phyloP scores from a whole-genome alignment of 2,329 filamentous ascomycete species.

The Pestalotiopsis sp. region DNA sequence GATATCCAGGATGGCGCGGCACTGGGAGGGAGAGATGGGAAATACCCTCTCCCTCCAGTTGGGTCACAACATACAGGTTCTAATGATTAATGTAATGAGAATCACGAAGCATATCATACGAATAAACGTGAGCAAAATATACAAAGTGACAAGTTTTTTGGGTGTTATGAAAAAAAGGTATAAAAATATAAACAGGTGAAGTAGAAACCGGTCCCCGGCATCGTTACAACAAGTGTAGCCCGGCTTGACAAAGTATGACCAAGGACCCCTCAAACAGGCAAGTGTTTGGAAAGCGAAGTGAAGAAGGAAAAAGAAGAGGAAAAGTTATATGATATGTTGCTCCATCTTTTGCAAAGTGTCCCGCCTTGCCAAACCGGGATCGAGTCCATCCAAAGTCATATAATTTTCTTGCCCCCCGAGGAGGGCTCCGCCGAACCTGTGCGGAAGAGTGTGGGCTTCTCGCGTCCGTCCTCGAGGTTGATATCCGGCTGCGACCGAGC shows the following conservation, averaged over 20 bases:
- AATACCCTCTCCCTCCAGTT: conserved; percentile 15
- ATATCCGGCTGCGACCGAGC: not conserved
- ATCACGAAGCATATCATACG: conserved; percentile 21
- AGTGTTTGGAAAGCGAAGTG: not conserved
- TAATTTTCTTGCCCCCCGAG: not conserved
- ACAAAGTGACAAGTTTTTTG: not conserved
- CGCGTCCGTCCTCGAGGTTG: not conserved
- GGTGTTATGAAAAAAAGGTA: not conserved
- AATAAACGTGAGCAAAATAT: not conserved
- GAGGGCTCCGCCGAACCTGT: not conserved
- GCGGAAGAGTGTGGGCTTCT: not conserved
- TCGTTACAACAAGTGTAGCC: not conserved
- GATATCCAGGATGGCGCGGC: not conserved
- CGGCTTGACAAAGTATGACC: not conserved
- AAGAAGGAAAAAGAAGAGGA: not conserved
- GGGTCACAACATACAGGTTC: conserved; percentile 19
- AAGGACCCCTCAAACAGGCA: not conserved
- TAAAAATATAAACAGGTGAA: not conserved
- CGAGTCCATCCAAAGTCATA: not conserved
- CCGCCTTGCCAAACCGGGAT: not conserved
- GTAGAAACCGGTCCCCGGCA: not conserved
- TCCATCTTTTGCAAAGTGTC: not conserved
- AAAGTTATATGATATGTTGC: not conserved
- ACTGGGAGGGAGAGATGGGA: conserved; percentile 19
- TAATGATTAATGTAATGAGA: conserved; percentile 25